Evolutionary conservation across 768 basidiomycete species (phyloP), one percentile per base, ranked within the genome.

Genomic region (Tylopilus cervinicoccineus): DNA sequence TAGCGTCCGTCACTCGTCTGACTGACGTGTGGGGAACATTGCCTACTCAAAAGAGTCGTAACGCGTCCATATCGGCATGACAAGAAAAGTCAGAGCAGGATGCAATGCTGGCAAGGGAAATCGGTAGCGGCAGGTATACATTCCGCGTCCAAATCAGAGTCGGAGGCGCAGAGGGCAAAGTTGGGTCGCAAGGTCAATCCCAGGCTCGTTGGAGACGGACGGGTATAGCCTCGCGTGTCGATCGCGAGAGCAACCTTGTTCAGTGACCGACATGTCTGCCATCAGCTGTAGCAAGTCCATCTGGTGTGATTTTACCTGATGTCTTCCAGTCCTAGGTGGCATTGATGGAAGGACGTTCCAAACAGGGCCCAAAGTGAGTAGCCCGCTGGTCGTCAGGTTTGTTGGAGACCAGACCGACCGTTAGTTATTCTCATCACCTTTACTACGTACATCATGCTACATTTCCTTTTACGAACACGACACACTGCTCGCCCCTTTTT

Each of bases 261-360:
- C 26, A 45, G 13, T 14, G 36, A 45, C 8, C 3, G 44, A 33
- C 44, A 45, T 27, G 8, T 28, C 26, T 22, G 34, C n/a, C 19
- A 38, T 14, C 16, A 45, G 34, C 36, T 45, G 44, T 7, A 38
- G 5, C 8, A n/a, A 45, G 20, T n/a, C 44, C 36, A 9, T 38
- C 5, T 14, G 32, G 36, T 13, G 44, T 45, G 27, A 45, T 45
- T 29, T 27, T 27, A 14, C 34, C 26, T 29, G 12, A 36, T 19
- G n/a, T 38, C 33, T 27, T 11, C 54, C 57, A 51, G 3, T 48
- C 54, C 39, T 33, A 50, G 0, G 17, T 6, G 4, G 2, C 0
- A 16, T 58, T 56, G n/a, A 58, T 50, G 33, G 4, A 2, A 5
- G 53, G 17, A 1, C 6, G 2, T 26, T 51, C 33, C 14, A 58